Evolutionary conservation across 2,329 filamentous ascomycete genomes (phyloP), one percentile per base, ranked within the genome.

Genomic region (Cladophialophora exuberans): DNA sequence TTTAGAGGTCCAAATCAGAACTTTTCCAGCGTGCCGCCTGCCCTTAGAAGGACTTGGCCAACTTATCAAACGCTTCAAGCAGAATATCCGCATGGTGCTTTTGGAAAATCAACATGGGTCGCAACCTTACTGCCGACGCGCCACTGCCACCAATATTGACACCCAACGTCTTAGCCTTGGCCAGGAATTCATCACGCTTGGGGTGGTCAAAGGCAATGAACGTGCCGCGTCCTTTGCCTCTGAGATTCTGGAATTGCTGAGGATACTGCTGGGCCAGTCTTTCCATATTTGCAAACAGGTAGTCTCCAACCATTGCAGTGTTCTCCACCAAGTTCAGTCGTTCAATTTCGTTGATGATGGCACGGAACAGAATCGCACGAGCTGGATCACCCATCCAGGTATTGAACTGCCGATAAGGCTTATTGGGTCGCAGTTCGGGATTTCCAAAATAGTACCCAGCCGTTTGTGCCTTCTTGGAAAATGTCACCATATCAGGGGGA

Each of bases 331-430:
- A 81, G 66, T 87, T 83, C 54, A 89, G 79, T 46, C 84, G 79
- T 73, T 90, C 78, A 53, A 96, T 86, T 76, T 96, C 90, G 55
- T 88, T 75, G 69, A 93, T 83, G 75, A 96, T 96, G 67, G 85
- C 87, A 61, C 88, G 84, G 86, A 95, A 96, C 63, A 96, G 81
- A 57, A 96, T 77, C 13, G 88, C 90, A 57, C 90, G 86, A 11
- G 88, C 86, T 13, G 91, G 91, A 76, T 96, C 91, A 66, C 91
- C 91, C 87, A 96, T 95, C 91, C 91, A 96, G 44, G 90, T 96
- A 81, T 96, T 96, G 82, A 96, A 96, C 76, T 96, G 91, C 59
- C 91, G 86, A 80, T 96, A 96, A 4, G 92, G 88, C 81, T 92
- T 92, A 79, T 96, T 96, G 60, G 91, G 91, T 10, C 89, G 82